Evolutionary conservation across 176 grass and related monocot genomes (phyloP).

Genomic region (Saccharum spontaneum): DNA sequence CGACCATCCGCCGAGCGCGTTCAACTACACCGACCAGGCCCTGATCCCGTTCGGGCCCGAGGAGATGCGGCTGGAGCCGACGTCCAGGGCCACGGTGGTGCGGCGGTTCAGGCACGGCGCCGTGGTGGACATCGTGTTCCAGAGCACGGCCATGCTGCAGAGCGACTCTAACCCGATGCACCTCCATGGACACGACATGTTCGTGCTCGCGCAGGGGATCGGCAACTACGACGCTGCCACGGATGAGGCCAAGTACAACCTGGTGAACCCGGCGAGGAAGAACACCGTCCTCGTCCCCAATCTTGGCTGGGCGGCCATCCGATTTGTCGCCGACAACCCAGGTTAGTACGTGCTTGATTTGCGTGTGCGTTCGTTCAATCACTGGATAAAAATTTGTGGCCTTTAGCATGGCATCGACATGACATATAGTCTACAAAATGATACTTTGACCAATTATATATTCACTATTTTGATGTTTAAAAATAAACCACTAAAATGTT

Average conservation of each 20-base stretch:
- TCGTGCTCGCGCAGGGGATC: constrained; percentile 3
- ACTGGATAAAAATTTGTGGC: no score
- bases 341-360: background rate
- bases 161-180: constrained; percentile 58
- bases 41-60: background rate
- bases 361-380: no score
- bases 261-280: constrained; percentile 1
- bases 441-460: no score
- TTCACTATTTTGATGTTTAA: no score
- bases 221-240: constrained; percentile 33
- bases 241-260: constrained; percentile 32
- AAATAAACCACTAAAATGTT: no score
- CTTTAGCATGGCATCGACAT: no score
- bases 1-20: background rate
- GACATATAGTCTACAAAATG: no score
- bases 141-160: constrained; percentile 41
- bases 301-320: constrained; percentile 26
- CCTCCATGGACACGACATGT: constrained; percentile 33
- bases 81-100: background rate
- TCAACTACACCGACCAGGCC: background rate
- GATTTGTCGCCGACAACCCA: constrained; percentile 44
- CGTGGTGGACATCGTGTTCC: constrained; percentile 17
- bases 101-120: background rate
- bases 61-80: background rate
- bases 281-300: constrained; percentile 23